These are phyloP conservation scores for Petrea volubilis DNA, from an alignment of 257 asterid genomes.

Conservation along the genomic window DNA sequence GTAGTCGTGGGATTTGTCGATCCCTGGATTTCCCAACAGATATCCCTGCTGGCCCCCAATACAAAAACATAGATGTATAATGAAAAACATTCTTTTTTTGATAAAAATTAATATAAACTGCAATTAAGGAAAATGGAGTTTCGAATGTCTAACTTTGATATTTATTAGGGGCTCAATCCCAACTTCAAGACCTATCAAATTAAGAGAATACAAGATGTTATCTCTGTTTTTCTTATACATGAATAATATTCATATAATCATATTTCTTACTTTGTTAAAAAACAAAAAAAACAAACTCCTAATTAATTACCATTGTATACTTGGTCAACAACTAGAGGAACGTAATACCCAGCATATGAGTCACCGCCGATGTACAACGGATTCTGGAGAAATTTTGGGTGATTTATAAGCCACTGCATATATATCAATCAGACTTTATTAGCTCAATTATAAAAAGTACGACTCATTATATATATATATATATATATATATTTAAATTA, in stretches of 20 bases:
- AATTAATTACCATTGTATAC: conserved; percentile 16
- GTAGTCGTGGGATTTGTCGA: neutral
- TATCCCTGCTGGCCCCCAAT: conserved; percentile 32
- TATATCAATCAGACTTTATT: neutral
- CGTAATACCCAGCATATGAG: conserved; percentile 20
- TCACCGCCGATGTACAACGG: conserved; percentile 27
- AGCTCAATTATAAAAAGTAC: neutral
- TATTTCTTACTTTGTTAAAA: neutral
- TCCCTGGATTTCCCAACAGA: conserved; percentile 31
- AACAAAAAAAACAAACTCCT: too few relatives aligned
- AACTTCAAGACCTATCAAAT: conserved; percentile 30
- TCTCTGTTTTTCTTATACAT: too few relatives aligned
- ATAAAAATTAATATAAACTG: too few relatives aligned
- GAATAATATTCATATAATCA: neutral
- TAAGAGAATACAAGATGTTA: neutral
- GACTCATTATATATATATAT: too few relatives aligned
- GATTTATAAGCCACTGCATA: conserved; percentile 33
- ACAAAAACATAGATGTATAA: neutral
- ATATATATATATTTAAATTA: too few relatives aligned
- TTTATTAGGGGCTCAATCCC: conserved; percentile 28
- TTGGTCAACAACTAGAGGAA: conserved; percentile 14
- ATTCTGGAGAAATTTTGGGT: conserved; percentile 23
- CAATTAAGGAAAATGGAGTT: neutral
- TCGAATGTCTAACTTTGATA: conserved; percentile 21
- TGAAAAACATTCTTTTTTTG: too few relatives aligned